Percentiles rank a stretch among this genome's conserved stretches.
These are phyloP conservation scores for Dichomitus squalens DNA, from an alignment of 1,284 basidiomycete genomes.

Conservation along the genomic window DNA sequence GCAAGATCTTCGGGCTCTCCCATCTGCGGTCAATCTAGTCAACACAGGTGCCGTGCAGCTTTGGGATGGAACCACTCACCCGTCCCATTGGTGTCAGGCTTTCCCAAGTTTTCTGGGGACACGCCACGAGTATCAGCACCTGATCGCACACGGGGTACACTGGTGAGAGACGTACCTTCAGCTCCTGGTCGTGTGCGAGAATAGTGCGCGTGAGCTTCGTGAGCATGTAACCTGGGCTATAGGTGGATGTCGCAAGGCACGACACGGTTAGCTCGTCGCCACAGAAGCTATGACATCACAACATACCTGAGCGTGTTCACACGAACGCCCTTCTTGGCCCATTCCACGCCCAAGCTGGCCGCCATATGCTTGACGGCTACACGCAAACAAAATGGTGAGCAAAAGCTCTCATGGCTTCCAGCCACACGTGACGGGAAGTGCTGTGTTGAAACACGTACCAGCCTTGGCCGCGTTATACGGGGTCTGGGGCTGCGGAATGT, in stretches of 20 bases:
- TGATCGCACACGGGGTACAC: constrained; percentile 7
- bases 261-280: constrained; percentile 4
- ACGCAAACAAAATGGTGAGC: constrained; percentile 7
- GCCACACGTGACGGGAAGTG: not conserved
- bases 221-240: constrained; percentile 86
- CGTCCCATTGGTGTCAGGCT: constrained; percentile 87
- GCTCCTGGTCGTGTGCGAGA: constrained; percentile 68
- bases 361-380: constrained; percentile 89
- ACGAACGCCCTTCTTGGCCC: constrained; percentile 84
- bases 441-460: constrained; percentile 41
- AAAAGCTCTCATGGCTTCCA: not conserved
- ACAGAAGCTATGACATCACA: constrained; percentile 25
- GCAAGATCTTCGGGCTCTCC: constrained; percentile 34
- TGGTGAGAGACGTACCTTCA: constrained; percentile 52
- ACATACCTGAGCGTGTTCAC: constrained; percentile 77
- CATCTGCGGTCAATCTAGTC: constrained; percentile 10
- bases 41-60: not conserved
- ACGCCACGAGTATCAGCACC: constrained; percentile 12
- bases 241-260: constrained; percentile 10
- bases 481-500: constrained; percentile 88
- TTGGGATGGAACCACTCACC: constrained; percentile 42
- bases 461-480: constrained; percentile 97
- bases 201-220: constrained; percentile 86
- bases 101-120: constrained; percentile 81
- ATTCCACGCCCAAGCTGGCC: constrained; percentile 84